Conservation (phyloP, 768 basidiomycete species). For the Naganishia vishniacii region DNA sequence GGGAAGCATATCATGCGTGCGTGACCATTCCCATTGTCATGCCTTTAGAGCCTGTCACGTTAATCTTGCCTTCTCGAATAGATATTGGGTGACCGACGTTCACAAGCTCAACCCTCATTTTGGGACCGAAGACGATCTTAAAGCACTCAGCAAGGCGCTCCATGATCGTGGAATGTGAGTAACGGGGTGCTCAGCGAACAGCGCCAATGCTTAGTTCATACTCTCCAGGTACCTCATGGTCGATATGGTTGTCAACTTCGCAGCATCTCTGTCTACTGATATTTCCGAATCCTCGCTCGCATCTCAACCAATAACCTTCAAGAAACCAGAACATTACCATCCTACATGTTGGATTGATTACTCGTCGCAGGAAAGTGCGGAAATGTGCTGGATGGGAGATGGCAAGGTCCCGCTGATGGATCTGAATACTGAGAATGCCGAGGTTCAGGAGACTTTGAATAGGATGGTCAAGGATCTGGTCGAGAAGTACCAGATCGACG, state of each 20-base stretch:
- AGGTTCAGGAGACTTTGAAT: conserved; percentile 60
- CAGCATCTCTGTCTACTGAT: conserved; percentile 53
- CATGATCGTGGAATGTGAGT: conserved; percentile 66
- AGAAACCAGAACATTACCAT: conserved; percentile 59
- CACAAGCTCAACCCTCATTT: conserved; percentile 64
- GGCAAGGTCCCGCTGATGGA: conserved; percentile 68
- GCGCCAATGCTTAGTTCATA: background rate
- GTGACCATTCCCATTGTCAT: background rate
- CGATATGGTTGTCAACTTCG: conserved; percentile 76
- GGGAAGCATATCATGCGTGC: conserved; percentile 82
- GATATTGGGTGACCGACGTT: conserved; percentile 52
- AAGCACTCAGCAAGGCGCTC: conserved; percentile 61
- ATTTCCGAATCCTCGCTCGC: conserved; percentile 23
- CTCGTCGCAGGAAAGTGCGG: conserved; percentile 52
- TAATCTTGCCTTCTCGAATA: background rate
- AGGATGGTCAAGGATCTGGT: conserved; percentile 67
- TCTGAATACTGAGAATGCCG: conserved; percentile 66
- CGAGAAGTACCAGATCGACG: conserved; percentile 67
- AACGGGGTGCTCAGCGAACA: background rate
- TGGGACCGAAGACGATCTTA: conserved; percentile 69
- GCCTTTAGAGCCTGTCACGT: background rate
- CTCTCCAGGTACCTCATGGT: conserved; percentile 63
- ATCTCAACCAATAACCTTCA: conserved; percentile 34
- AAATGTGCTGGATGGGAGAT: conserved; percentile 67
- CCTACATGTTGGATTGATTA: conserved; percentile 69